These are phyloP conservation scores for Colletotrichum sp. DNA, from an alignment of 2,329 filamentous ascomycete genomes.

Conservation along the genomic window DNA sequence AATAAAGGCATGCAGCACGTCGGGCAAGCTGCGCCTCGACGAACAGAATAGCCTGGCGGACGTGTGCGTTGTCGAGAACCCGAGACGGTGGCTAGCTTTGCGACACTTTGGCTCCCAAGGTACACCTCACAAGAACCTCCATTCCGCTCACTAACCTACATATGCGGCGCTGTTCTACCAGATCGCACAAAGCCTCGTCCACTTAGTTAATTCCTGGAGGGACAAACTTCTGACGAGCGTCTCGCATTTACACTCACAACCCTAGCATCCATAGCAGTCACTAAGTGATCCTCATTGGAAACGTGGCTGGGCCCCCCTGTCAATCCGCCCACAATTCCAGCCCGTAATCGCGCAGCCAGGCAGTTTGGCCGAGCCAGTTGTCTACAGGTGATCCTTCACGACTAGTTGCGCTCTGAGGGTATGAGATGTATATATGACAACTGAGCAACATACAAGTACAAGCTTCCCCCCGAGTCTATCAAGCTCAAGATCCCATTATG, in stretches of 20 bases:
- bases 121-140: neutral
- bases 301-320: neutral
- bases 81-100: neutral
- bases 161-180: neutral
- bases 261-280: neutral
- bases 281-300: neutral
- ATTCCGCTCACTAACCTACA: neutral
- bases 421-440: constrained; percentile 39
- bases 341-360: neutral
- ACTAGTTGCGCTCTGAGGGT: constrained; percentile 10
- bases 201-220: neutral
- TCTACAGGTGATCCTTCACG: neutral
- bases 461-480: constrained; percentile 21
- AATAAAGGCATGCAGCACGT: neutral
- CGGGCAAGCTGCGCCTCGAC: neutral
- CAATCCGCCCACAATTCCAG: neutral
- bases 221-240: neutral
- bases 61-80: neutral
- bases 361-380: neutral
- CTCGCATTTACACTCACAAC: neutral
- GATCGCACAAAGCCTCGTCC: neutral
- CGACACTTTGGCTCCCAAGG: neutral
- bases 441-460: constrained; percentile 46
- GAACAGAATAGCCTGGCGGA: neutral
- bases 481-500: constrained; percentile 12